Percentiles rank a stretch among this genome's conserved stretches.
phyloP scores from a whole-genome alignment of 1,284 basidiomycete genomes.

The Chalciporus sp. region DNA sequence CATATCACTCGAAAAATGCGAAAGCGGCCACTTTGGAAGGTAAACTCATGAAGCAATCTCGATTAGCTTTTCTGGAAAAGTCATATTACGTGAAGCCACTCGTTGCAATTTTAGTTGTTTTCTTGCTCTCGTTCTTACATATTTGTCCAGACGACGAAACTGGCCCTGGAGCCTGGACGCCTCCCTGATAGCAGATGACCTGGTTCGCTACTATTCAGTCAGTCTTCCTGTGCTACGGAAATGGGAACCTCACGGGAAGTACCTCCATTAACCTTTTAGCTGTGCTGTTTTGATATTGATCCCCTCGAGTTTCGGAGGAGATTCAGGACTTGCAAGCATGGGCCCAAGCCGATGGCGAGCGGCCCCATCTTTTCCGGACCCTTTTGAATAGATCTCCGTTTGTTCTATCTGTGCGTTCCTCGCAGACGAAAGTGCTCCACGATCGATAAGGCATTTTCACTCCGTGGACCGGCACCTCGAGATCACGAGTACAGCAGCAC shows the following conservation, averaged over 20 bases:
- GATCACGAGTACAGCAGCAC: constrained; percentile 48
- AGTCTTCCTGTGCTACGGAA: constrained; percentile 8
- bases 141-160: constrained; percentile 18
- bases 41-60: constrained; percentile 53
- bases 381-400: constrained; percentile 23
- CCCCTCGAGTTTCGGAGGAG: constrained; percentile 18
- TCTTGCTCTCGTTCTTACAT: constrained; percentile 22
- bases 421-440: constrained; percentile 38
- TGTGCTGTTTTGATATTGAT: constrained; percentile 25
- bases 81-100: constrained; percentile 31
- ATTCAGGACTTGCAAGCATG: constrained; percentile 9
- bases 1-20: constrained; percentile 85
- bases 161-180: background rate
- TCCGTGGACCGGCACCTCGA: constrained; percentile 47
- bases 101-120: constrained; percentile 17
- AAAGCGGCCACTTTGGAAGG: constrained; percentile 84
- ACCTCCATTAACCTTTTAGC: constrained; percentile 29
- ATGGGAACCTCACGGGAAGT: constrained; percentile 25
- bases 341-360: constrained; percentile 7
- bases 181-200: background rate
- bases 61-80: constrained; percentile 16
- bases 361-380: constrained; percentile 15
- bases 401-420: constrained; percentile 14
- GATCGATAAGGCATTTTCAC: constrained; percentile 45
- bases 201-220: constrained; percentile 1